Evolutionary conservation across 2,329 filamentous ascomycete genomes (phyloP).

Genomic region (Pseudogymnoascus sp.): DNA sequence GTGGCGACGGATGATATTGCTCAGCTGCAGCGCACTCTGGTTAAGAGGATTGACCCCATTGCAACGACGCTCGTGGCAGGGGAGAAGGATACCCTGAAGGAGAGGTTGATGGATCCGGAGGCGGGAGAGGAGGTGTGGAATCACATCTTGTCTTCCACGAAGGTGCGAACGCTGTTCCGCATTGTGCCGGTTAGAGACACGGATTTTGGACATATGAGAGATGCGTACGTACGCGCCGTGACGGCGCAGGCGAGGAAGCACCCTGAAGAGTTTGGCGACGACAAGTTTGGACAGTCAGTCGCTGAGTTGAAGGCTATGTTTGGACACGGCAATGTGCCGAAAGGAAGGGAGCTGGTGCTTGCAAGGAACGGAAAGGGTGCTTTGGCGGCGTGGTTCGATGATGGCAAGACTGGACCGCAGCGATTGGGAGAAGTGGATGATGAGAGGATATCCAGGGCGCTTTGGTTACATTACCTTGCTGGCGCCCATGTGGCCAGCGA

Average conservation of each 20-base stretch:
- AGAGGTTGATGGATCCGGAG: slow-evolving; percentile 60
- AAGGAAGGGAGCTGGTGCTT: slow-evolving; percentile 70
- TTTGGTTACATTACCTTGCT: slow-evolving; percentile 87
- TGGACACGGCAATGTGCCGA: slow-evolving; percentile 70
- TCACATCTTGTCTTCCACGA: slow-evolving; percentile 55
- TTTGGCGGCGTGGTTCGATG: slow-evolving; percentile 61
- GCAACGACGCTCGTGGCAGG: slow-evolving; percentile 77
- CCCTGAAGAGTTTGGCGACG: slow-evolving; percentile 53
- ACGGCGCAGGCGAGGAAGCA: slow-evolving; percentile 59
- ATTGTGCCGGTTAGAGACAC: slow-evolving; percentile 90
- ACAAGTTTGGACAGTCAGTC: slow-evolving; percentile 68
- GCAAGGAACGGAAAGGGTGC: slow-evolving; percentile 58
- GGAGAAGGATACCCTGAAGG: slow-evolving; percentile 69
- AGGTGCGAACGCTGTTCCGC: slow-evolving; percentile 70
- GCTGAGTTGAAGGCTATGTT: slow-evolving; percentile 76
- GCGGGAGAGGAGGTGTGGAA: slow-evolving; percentile 70
- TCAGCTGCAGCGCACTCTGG: slow-evolving; percentile 68
- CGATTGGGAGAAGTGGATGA: slow-evolving; percentile 68
- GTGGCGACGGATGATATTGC: slow-evolving; percentile 77
- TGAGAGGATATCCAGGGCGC: slow-evolving; percentile 68
- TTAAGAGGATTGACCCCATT: slow-evolving; percentile 65
- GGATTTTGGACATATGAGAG: slow-evolving; percentile 85
- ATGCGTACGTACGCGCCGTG: slow-evolving; percentile 83
- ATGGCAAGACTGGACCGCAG: slow-evolving; percentile 40
- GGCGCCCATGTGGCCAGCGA: slow-evolving; percentile 85